phyloP scores from a whole-genome alignment of 768 basidiomycete species.

The Hebeloma cylindrosporum region DNA sequence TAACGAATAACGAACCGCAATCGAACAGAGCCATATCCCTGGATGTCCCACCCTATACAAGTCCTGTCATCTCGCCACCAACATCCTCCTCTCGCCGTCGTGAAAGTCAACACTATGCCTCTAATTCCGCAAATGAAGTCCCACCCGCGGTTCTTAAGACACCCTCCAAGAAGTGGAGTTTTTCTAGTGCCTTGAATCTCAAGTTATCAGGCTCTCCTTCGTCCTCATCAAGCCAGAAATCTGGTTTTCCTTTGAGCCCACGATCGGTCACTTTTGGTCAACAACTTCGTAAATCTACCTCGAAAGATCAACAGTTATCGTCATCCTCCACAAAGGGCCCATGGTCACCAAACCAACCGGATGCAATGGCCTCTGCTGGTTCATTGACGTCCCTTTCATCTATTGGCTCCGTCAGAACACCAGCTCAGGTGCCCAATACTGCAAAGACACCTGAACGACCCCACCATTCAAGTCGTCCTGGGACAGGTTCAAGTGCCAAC shows the following conservation, averaged over 20 bases:
- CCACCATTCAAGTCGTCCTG: slow-evolving; percentile 60
- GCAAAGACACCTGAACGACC: slow-evolving; percentile 68
- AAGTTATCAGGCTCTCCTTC: slow-evolving; percentile 70
- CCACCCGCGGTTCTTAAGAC: slow-evolving; percentile 59
- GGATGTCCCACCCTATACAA: slow-evolving; percentile 47
- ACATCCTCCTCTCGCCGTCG: slow-evolving; percentile 32
- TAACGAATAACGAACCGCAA: slow-evolving; percentile 45
- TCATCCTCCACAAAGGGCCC: slow-evolving; percentile 44
- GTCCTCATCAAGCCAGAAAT: slow-evolving; percentile 53
- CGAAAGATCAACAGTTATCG: slow-evolving; percentile 60
- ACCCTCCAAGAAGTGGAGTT: slow-evolving; percentile 96
- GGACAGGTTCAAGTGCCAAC: slow-evolving; percentile 75
- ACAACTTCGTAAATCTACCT: slow-evolving; percentile 65
- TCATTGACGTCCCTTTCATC: slow-evolving; percentile 77
- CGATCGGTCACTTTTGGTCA: slow-evolving; percentile 67
- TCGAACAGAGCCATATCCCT: slow-evolving; percentile 49
- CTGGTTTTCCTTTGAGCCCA: slow-evolving; percentile 63
- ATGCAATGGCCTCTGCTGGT: slow-evolving; percentile 76
- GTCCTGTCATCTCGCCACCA: slow-evolving; percentile 29
- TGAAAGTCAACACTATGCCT: slow-evolving; percentile 40
- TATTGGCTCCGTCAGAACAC: slow-evolving; percentile 59
- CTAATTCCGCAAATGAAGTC: slow-evolving; percentile 43
- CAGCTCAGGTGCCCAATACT: slow-evolving; percentile 41
- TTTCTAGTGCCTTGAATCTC: slow-evolving; percentile 81
- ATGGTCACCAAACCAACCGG: slow-evolving; percentile 72